Evolutionary conservation across 2,329 filamentous ascomycete genomes (phyloP).

Genomic region (Aspergillus sp.): DNA sequence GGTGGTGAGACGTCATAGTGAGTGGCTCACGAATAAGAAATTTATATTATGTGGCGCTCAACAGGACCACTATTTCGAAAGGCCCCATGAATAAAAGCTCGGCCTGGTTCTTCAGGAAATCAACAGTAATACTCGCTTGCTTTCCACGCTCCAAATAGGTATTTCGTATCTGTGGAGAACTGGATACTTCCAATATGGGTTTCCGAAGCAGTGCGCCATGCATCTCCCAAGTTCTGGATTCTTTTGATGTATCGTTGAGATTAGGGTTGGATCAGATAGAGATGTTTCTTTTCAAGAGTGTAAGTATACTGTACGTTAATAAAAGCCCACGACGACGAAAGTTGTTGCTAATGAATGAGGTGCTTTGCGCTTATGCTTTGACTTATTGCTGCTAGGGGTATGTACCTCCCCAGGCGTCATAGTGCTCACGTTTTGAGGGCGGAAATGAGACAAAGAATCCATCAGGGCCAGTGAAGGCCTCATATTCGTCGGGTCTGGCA

Average conservation of each 20-base stretch:
- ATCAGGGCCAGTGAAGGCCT: background rate
- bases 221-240: constrained; percentile 9
- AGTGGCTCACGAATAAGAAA: too few relatives aligned
- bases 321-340: too few relatives aligned
- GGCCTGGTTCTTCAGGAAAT: constrained; percentile 4
- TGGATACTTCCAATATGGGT: constrained; percentile 5
- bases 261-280: too few relatives aligned
- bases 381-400: too few relatives aligned
- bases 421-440: constrained; percentile 6
- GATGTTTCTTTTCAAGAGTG: too few relatives aligned
- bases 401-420: constrained; percentile 12
- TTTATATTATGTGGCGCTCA: too few relatives aligned
- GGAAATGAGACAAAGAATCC: constrained; percentile 6
- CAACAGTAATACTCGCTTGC: constrained; percentile 3
- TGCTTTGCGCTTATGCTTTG: too few relatives aligned
- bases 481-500: constrained; percentile 3
- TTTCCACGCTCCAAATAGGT: constrained; percentile 4
- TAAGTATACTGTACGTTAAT: too few relatives aligned
- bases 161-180: constrained; percentile 2
- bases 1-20: too few relatives aligned
- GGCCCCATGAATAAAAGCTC: background rate
- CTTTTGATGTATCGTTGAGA: constrained; percentile 9
- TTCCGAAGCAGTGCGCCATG: background rate
- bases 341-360: too few relatives aligned
- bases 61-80: too few relatives aligned